Base-by-base conservation (phyloP, 495 filamentous ascomycete genomes). In the Daldinia decipiens region DNA sequence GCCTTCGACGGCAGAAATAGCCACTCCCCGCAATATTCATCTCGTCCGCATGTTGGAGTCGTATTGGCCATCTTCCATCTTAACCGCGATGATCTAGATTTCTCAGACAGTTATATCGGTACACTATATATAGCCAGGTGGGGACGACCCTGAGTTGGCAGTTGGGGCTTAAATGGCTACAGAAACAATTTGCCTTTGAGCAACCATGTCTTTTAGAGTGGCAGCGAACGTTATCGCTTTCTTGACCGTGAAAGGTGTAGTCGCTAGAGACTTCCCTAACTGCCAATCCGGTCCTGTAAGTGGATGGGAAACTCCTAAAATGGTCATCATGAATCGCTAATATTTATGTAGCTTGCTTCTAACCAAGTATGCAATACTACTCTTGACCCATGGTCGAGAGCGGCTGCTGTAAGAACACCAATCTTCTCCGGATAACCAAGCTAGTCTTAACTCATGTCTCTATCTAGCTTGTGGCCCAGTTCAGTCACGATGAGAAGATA, bases 401-500 rank as follows among this genome's bases (percentile, higher is more conserved):
- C 83, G 50, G 68, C 74, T 26, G 81, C 80, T 34, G 76, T 85
- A 68, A 77, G 82, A 61, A 36, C 15, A 12, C 26, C 53, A 43
- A 9, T 36, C 5, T 12, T 34, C 36, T 4, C 4, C 1, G 26
- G 4, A 17, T 36, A 39, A 1, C 4, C 11, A 15, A 36, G 0
- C 11, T 12, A 2, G 8, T 27, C 11, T 39, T 9, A 9, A 19
- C 50, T 62, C 13, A 54, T 9, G 1, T 17, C 15, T 57, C n/a
- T n/a, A 21, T 47, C 11, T 62, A 76, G 74, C 67, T 77, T 17
- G 67, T 77, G 19, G 73, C 75, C 6, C 56, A 57, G 7, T 71
- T 77, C n/a, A 73, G 15, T 7, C 56, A 65, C 8, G 67, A 47
- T 15, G 87, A 90, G 72, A 84, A 88, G 34, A 82, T 87, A 26